Conservation (phyloP, 768 basidiomycete species). For the Panellus pusillus region DNA sequence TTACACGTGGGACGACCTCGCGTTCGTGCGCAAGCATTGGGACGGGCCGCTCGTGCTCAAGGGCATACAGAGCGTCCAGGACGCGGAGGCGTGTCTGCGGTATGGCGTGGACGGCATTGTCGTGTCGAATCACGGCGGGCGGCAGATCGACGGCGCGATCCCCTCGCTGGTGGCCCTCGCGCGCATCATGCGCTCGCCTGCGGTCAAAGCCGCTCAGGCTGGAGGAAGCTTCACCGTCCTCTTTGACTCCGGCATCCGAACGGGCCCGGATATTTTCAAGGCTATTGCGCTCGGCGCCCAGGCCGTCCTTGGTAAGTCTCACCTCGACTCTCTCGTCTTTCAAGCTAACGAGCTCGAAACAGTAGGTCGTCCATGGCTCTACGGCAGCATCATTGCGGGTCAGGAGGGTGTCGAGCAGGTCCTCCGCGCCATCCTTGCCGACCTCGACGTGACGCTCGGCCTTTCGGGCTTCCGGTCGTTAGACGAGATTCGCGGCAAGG, state of each 20-base stretch:
- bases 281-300: conserved; percentile 87
- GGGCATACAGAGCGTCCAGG: conserved; percentile 69
- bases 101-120: conserved; percentile 69
- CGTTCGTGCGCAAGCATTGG: conserved; percentile 71
- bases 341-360: background rate
- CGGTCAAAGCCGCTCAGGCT: conserved; percentile 55
- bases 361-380: conserved; percentile 79
- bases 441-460: conserved; percentile 65
- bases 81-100: conserved; percentile 70
- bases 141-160: conserved; percentile 78
- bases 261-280: conserved; percentile 80
- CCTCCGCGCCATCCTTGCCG: conserved; percentile 63
- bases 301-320: conserved; percentile 62
- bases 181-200: conserved; percentile 61
- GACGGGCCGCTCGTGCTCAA: conserved; percentile 77
- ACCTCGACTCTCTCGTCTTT: background rate
- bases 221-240: conserved; percentile 66
- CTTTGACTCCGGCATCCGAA: conserved; percentile 81
- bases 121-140: conserved; percentile 80
- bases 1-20: conserved; percentile 69
- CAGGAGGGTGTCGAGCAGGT: conserved; percentile 77
- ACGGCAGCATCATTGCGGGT: conserved; percentile 69
- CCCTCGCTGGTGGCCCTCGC: conserved; percentile 72
- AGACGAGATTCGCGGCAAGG: conserved; percentile 61
- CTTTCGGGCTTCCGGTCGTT: conserved; percentile 59